Evolutionary conservation across 78 protist genomes (phyloP).

Genomic region (Dictyostelium brefeldianum): DNA sequence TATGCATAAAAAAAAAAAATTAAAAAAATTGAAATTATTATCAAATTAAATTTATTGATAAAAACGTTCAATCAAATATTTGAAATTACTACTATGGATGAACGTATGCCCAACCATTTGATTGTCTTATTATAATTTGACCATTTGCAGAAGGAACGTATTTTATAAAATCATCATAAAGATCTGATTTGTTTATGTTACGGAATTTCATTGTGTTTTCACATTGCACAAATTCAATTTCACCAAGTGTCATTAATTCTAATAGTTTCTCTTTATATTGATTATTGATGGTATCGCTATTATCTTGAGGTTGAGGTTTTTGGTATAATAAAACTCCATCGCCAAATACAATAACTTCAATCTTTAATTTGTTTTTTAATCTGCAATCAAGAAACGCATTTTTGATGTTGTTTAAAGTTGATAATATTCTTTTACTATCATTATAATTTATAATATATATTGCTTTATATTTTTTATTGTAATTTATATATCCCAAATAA

Average conservation of each 20-base stretch:
- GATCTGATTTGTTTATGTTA: not conserved
- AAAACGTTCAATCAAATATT: too few relatives aligned
- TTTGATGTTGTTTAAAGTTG: not conserved
- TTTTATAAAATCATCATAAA: not conserved
- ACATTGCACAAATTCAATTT: not conserved
- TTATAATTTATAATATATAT: not conserved
- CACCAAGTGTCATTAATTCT: not conserved
- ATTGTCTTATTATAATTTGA: not conserved
- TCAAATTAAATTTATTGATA: too few relatives aligned
- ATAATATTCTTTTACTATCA: not conserved
- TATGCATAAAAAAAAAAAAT: too few relatives aligned
- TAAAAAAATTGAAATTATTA: too few relatives aligned
- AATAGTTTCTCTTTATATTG: not conserved
- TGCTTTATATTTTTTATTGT: not conserved
- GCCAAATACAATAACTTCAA: slow-evolving; percentile 1
- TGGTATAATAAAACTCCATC: not conserved
- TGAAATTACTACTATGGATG: too few relatives aligned
- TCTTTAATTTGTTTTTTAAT: not conserved
- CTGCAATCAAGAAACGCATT: not conserved
- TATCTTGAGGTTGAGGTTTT: not conserved
- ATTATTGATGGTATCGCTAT: not conserved
- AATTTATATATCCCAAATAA: too few relatives aligned
- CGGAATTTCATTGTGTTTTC: not conserved
- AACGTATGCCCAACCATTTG: not conserved
- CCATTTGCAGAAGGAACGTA: not conserved